phyloP scores from a whole-genome alignment of 345 rosid genomes.

The Erucastrum elatum region DNA sequence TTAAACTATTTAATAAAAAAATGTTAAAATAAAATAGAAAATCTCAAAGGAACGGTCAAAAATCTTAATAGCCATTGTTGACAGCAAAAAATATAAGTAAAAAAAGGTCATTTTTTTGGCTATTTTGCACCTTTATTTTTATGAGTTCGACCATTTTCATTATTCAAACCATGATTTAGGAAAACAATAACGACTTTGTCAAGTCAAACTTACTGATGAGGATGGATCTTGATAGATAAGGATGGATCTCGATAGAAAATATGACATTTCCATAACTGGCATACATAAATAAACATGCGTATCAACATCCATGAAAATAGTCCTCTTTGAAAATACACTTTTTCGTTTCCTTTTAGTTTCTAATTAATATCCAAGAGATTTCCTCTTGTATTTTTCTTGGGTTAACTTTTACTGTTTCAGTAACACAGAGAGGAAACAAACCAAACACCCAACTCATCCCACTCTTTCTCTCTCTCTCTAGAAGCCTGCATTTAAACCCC shows the following conservation, averaged over 20 bases:
- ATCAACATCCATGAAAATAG: background rate
- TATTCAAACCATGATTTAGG: conserved; percentile 10
- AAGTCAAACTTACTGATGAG: conserved; percentile 30
- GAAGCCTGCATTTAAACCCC: conserved; percentile 21
- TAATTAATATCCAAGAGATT: background rate
- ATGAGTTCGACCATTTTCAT: background rate
- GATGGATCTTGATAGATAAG: background rate
- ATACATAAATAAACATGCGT: background rate
- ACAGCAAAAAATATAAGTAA: background rate
- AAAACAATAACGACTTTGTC: conserved; percentile 8
- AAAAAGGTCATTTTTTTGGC: too few relatives aligned
- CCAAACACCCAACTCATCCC: conserved; percentile 21
- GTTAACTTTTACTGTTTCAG: background rate
- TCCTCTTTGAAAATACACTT: background rate
- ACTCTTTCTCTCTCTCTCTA: conserved; percentile 24
- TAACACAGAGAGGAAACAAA: conserved; percentile 5
- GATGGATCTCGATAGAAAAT: background rate
- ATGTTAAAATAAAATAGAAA: background rate
- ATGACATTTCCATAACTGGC: background rate
- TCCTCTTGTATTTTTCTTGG: background rate
- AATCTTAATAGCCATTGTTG: background rate
- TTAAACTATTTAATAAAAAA: background rate
- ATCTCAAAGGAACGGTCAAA: background rate
- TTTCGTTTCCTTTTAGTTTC: background rate
- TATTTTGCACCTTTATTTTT: too few relatives aligned